Base-by-base conservation (phyloP, 495 filamentous ascomycete species). In the Venustampulla echinocandica region DNA sequence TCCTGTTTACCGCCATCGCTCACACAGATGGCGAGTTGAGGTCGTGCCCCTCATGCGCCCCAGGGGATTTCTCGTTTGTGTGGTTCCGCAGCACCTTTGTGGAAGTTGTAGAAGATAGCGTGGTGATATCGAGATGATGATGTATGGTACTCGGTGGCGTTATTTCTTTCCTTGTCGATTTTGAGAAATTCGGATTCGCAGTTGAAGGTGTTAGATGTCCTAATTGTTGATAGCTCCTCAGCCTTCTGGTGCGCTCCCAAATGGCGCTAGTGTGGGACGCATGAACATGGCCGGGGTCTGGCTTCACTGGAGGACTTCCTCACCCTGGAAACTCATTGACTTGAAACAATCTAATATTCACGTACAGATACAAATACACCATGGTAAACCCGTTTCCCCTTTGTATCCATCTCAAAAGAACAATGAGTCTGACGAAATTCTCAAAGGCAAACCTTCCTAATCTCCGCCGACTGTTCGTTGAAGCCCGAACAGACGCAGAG, bases 381-480 rank as follows among this genome's bases (percentile, higher is more conserved):
- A 53, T 58, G 55, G 55, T 54, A 49, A 54, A 43, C 4, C 20
- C 19, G 5, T 19, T 14, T 18, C 14, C 32, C 46, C 28, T 28
- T 19, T 27, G 14, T 42, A 18, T 23, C 33, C n/a, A 35, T 21
- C 7, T 22, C 15, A 40, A 1, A 24, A 36, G 38, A n/a, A 30
- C 7, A 30, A 53, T 53, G 50, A 33, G 37, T 50, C 44, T 54
- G 27, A 52, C 47, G 17, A 42, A 48, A 21, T 35, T 42, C 43
- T 48, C 44, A 18, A 52, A 85, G 87, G 85, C 82, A 52, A 92
- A 84, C 65, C 81, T 98, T 40, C 92, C 92, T 33, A 98, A 98
- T 62, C 76, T 98, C 28, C 82, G 92, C 35, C 89, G 92, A 20
- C 81, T 98, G 42, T 97, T 98, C 64, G 93, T 96, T 42, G 90